Evolutionary conservation across 1,139 yeast genomes (phyloP).

Genomic region (Sugiyamaella castrensis): DNA sequence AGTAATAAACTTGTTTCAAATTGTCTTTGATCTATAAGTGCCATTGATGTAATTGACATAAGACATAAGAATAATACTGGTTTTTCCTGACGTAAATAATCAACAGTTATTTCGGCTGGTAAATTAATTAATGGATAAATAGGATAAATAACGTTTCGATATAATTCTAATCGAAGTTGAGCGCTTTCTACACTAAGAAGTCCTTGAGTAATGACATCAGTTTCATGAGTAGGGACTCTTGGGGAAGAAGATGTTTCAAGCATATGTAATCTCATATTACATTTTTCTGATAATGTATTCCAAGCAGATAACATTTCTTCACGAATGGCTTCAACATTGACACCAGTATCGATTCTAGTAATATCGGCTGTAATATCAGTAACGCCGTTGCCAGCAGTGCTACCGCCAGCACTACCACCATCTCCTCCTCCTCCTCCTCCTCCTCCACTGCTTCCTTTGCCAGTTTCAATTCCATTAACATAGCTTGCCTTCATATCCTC

Average conservation of each 20-base stretch:
- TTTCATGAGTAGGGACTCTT: conserved; percentile 29
- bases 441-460: no score
- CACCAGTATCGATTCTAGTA: conserved; percentile 22
- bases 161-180: conserved; percentile 30
- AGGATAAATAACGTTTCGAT: conserved; percentile 30
- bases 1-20: conserved; percentile 45
- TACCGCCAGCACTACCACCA: background rate
- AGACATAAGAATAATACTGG: conserved; percentile 66
- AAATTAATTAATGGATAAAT: conserved; percentile 56
- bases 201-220: conserved; percentile 36
- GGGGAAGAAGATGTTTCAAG: conserved; percentile 24
- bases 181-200: conserved; percentile 36
- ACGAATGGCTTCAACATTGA: conserved; percentile 28
- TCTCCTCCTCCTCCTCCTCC: no score
- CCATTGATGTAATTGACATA: conserved; percentile 58
- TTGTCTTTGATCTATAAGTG: conserved; percentile 38
- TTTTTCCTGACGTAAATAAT: conserved; percentile 47
- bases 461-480: background rate
- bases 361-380: background rate
- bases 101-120: conserved; percentile 45
- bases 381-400: background rate
- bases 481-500: conserved; percentile 20
- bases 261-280: conserved; percentile 27
- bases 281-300: conserved; percentile 31
- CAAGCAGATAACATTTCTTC: conserved; percentile 35